Conservation (phyloP, 495 filamentous ascomycete species). For the Penicillium parvum region DNA sequence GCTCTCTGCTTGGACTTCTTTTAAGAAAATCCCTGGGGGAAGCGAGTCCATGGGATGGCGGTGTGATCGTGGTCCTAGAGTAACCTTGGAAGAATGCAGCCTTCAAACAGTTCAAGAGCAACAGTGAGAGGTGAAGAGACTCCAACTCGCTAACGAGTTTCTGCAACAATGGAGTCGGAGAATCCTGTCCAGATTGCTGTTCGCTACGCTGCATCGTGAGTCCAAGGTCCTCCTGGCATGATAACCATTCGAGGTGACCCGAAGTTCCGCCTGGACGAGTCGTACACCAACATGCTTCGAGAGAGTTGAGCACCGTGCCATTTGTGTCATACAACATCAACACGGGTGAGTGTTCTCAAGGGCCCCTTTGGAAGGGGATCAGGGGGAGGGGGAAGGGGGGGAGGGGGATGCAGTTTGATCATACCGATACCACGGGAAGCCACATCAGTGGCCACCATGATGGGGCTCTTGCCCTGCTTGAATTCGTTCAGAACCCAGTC, state of each 20-base stretch:
- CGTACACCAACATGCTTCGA: conserved; percentile 69
- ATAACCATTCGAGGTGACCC: conserved; percentile 70
- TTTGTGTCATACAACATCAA: conserved; percentile 60
- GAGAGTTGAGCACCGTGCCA: conserved; percentile 88
- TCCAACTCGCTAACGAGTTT: conserved; percentile 66
- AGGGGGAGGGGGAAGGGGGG: conserved; percentile 37
- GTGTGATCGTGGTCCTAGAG: conserved; percentile 68
- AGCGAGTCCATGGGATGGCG: conserved; percentile 49
- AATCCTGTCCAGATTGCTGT: conserved; percentile 53
- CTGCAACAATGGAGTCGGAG: conserved; percentile 66
- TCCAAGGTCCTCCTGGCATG: conserved; percentile 77
- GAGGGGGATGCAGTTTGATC: conserved; percentile 61
- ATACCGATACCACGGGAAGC: conserved; percentile 99
- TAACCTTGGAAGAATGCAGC: conserved; percentile 61
- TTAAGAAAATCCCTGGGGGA: conserved; percentile 49
- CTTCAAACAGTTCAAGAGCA: conserved; percentile 63
- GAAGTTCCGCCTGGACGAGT: conserved; percentile 74
- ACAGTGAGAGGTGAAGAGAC: conserved; percentile 41
- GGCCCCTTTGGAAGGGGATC: conserved; percentile 29
- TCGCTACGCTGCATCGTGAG: conserved; percentile 71
- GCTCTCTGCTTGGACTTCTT: conserved; percentile 60
- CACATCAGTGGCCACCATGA: conserved; percentile 95
- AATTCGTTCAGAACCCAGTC: conserved; percentile 99
- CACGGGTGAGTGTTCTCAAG: conserved; percentile 39
- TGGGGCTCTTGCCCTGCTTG: conserved; percentile 87